Evolutionary conservation across 345 rosid genomes (phyloP).

Genomic region (Eucalyptus marginata): DNA sequence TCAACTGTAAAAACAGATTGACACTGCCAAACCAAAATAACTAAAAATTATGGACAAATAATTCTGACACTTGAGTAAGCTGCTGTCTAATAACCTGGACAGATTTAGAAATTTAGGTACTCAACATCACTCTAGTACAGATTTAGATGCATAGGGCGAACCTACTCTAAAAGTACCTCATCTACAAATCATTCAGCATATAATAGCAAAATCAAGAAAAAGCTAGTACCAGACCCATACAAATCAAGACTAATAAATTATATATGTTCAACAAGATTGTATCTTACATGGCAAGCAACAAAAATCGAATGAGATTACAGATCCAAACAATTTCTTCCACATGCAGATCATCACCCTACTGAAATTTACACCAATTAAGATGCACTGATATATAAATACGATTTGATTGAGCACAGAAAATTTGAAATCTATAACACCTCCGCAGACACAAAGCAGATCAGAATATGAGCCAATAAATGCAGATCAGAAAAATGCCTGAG

Average conservation of each 20-base stretch:
- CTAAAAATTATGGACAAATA: not conserved
- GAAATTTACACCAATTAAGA: not conserved
- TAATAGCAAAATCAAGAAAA: not conserved
- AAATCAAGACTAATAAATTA: not conserved
- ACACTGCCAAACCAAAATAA: not conserved
- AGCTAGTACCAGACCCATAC: not conserved
- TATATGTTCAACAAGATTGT: not conserved
- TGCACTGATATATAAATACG: not conserved
- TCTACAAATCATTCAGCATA: not conserved
- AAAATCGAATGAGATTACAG: not conserved
- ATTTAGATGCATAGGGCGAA: not conserved
- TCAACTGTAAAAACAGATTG: not conserved
- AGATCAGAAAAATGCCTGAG: not conserved
- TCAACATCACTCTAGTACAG: not conserved
- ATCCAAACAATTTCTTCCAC: not conserved
- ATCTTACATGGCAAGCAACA: not conserved
- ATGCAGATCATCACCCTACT: fast-evolving
- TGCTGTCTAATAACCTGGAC: not conserved
- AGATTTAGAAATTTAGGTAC: not conserved
- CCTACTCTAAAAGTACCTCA: not conserved
- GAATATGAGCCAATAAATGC: not conserved
- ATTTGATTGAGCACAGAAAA: not conserved
- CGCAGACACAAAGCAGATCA: not conserved
- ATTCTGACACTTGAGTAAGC: not conserved
- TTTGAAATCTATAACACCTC: not conserved